phyloP scores from a whole-genome alignment of 2,329 filamentous ascomycete species.

The Aspergillus terreus region DNA sequence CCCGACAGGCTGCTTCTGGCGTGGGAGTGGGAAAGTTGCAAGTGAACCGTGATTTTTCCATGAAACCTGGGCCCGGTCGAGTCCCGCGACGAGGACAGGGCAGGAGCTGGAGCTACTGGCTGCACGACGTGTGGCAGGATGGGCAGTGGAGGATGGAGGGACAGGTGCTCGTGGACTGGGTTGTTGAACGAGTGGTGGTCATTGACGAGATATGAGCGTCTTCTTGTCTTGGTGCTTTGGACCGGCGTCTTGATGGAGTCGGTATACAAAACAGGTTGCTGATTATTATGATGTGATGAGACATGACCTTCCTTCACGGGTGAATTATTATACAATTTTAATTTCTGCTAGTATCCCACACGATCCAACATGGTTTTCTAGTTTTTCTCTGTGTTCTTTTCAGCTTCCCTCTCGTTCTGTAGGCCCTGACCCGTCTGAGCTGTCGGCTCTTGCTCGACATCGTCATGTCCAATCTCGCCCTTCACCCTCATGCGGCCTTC shows the following conservation, averaged over 20 bases:
- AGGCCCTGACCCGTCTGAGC: not conserved
- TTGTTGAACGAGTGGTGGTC: constrained; percentile 39
- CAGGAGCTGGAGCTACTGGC: constrained; percentile 32
- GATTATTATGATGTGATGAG: constrained; percentile 6
- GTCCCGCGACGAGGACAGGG: constrained; percentile 12
- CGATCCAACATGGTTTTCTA: not conserved
- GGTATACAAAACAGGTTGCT: not conserved
- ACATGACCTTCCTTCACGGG: constrained; percentile 1
- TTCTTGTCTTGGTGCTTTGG: not conserved
- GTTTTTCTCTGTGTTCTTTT: not conserved
- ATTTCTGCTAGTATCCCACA: not conserved
- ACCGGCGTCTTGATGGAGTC: not conserved
- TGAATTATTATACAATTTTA: not conserved
- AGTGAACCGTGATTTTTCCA: constrained; percentile 27
- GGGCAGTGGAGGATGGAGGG: constrained; percentile 41
- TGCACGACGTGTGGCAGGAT: constrained; percentile 35
- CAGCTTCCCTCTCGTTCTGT: not conserved
- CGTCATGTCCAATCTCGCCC: constrained; percentile 10
- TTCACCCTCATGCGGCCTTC: constrained; percentile 22
- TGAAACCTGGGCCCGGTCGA: not conserved
- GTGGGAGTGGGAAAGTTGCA: constrained; percentile 15
- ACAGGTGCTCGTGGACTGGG: constrained; percentile 38
- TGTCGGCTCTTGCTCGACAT: constrained; percentile 7
- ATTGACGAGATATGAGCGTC: constrained; percentile 27
- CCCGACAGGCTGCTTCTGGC: constrained; percentile 52